phyloP scores from a whole-genome alignment of 2,329 filamentous ascomycete species.

The Delphinella strobiligena region DNA sequence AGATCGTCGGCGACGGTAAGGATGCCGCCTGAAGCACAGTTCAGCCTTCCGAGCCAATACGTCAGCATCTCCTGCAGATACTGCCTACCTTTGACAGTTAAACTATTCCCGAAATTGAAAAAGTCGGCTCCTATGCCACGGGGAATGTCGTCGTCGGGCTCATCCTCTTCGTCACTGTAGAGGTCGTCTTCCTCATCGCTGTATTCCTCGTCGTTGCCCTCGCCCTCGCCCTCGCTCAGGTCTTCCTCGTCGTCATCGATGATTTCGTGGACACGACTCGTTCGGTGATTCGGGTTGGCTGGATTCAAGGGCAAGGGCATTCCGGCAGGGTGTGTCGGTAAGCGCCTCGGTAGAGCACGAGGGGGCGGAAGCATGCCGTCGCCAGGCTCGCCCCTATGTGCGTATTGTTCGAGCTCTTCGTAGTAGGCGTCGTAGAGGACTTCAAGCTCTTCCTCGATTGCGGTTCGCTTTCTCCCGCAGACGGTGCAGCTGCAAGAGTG shows the following conservation, averaged over 20 bases:
- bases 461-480: conserved; percentile 87
- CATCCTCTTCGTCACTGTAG: conserved; percentile 52
- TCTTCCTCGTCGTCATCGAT: conserved; percentile 45
- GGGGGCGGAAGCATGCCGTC: conserved; percentile 58
- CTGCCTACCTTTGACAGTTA: conserved; percentile 72
- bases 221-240: conserved; percentile 42
- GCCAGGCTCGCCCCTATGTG: conserved; percentile 54
- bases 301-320: conserved; percentile 41
- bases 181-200: conserved; percentile 52
- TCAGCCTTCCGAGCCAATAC: conserved; percentile 19
- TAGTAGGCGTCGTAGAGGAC: conserved; percentile 98
- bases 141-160: conserved; percentile 40
- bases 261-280: conserved; percentile 61
- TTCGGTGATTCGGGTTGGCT: conserved; percentile 52
- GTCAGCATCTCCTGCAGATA: conserved; percentile 20
- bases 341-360: conserved; percentile 26
- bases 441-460: conserved; percentile 95
- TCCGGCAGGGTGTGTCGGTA: conserved; percentile 36
- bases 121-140: conserved; percentile 59
- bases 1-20: conserved; percentile 97
- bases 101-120: conserved; percentile 93
- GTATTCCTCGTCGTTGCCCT: conserved; percentile 48
- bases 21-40: conserved; percentile 64
- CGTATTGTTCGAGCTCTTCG: conserved; percentile 93
- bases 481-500: conserved; percentile 98